These are phyloP conservation scores for Pleomassaria siparia DNA, from an alignment of 2,329 filamentous ascomycete species.

Conservation along the genomic window DNA sequence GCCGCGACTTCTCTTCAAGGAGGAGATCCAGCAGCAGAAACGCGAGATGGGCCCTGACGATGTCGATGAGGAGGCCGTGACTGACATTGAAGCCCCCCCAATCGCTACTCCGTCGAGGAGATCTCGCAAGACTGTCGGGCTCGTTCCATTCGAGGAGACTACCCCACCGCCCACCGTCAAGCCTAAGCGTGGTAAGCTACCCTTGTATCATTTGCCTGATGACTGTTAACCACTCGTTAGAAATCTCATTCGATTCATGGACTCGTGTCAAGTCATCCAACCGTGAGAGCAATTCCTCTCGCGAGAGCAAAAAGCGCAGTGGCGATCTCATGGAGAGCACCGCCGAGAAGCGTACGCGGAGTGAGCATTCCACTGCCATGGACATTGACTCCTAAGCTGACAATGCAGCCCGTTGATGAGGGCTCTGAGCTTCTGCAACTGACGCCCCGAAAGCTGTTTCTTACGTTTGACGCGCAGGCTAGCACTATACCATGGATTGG, in stretches of 20 bases:
- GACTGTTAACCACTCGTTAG: conserved; percentile 9
- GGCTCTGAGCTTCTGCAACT: not conserved
- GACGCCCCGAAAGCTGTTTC: not conserved
- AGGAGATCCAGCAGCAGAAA: conserved; percentile 49
- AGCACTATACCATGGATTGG: conserved; percentile 1
- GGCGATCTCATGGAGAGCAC: conserved; percentile 32
- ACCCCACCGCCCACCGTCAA: conserved; percentile 62
- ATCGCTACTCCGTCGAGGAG: conserved; percentile 30
- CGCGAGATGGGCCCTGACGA: conserved; percentile 43
- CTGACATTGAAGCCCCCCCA: conserved; percentile 53
- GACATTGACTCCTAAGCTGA: conserved; percentile 27
- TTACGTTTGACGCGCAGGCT: not conserved
- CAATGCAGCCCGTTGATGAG: not conserved
- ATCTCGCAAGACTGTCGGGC: conserved; percentile 52
- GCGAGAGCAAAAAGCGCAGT: conserved; percentile 40
- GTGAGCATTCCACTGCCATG: conserved; percentile 30
- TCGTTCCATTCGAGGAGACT: conserved; percentile 53
- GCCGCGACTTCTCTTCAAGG: conserved; percentile 70
- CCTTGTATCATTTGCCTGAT: not conserved
- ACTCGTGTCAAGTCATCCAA: conserved; percentile 60
- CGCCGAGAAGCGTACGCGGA: conserved; percentile 35
- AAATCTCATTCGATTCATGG: conserved; percentile 64
- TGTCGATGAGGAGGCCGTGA: conserved; percentile 62
- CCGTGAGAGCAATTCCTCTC: conserved; percentile 38
- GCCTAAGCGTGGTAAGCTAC: conserved; percentile 57